Conservation (phyloP, 768 basidiomycete species). For the Hygrophorus pudorinus region DNA sequence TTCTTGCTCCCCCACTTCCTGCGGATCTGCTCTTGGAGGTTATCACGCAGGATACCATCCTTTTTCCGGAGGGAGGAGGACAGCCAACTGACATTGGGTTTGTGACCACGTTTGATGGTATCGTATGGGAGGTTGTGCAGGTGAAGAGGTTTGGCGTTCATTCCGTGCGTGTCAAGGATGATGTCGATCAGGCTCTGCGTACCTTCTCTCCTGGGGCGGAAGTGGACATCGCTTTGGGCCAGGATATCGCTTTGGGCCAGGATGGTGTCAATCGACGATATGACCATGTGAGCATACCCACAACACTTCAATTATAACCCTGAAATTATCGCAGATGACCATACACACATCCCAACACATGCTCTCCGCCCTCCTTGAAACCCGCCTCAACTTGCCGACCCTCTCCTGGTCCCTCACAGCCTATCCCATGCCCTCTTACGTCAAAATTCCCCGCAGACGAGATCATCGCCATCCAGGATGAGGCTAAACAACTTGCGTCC, state of each 20-base stretch:
- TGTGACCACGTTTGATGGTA: slow-evolving; percentile 36
- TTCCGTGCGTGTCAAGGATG: slow-evolving; percentile 40
- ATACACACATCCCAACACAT: slow-evolving; percentile 83
- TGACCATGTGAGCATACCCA: slow-evolving; percentile 50
- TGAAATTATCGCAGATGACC: slow-evolving; percentile 43
- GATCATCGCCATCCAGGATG: slow-evolving; percentile 47
- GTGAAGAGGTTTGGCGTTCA: slow-evolving; percentile 67
- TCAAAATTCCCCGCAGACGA: slow-evolving; percentile 68
- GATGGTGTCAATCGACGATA: slow-evolving; percentile 55
- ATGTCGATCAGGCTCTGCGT: slow-evolving; percentile 28
- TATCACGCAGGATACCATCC: slow-evolving; percentile 63
- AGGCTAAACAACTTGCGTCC: slow-evolving; percentile 58
- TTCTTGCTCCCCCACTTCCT: slow-evolving; percentile 32
- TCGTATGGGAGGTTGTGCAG: slow-evolving; percentile 49
- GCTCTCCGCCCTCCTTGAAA: slow-evolving; percentile 71
- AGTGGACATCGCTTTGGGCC: slow-evolving; percentile 45
- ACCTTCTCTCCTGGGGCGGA: slow-evolving; percentile 40
- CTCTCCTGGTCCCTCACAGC: slow-evolving; percentile 74
- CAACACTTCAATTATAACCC: not conserved
- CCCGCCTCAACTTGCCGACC: slow-evolving; percentile 51
- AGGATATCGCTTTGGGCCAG: slow-evolving; percentile 44
- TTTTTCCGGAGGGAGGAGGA: slow-evolving; percentile 79
- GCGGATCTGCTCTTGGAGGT: slow-evolving; percentile 49
- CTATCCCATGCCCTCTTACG: slow-evolving; percentile 61
- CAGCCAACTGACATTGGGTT: slow-evolving; percentile 69